Conservation (phyloP, 2,329 filamentous ascomycete genomes). For the Coniochaeta sp. region DNA sequence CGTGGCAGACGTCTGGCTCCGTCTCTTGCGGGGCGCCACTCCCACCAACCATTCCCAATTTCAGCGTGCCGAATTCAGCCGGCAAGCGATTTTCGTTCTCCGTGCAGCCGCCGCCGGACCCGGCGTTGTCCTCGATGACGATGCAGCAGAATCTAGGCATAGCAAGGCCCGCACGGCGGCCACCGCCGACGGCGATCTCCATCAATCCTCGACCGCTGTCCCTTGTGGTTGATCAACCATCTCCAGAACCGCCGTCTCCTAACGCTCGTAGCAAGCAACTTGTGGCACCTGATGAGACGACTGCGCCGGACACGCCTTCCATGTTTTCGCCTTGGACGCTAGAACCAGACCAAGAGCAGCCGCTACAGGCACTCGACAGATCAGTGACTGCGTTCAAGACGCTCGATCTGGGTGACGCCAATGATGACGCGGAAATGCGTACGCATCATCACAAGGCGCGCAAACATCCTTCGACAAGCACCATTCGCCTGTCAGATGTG, state of each 20-base stretch:
- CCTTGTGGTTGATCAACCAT: constrained; percentile 46
- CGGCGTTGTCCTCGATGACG: constrained; percentile 3
- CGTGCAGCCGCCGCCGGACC: constrained; percentile 12
- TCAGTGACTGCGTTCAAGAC: not conserved
- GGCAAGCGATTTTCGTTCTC: constrained; percentile 37
- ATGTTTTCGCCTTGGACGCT: constrained; percentile 12
- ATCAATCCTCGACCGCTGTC: constrained; percentile 43
- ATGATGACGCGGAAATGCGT: not conserved
- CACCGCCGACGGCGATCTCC: constrained; percentile 38
- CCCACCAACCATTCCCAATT: constrained; percentile 36
- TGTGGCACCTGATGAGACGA: constrained; percentile 4
- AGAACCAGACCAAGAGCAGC: not conserved
- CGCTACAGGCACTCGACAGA: not conserved
- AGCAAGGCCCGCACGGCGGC: constrained; percentile 19
- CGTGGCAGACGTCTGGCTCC: constrained; percentile 7
- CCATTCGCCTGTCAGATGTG: not conserved
- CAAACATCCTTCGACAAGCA: not conserved
- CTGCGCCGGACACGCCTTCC: constrained; percentile 13
- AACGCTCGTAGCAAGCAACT: not conserved
- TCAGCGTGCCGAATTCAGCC: constrained; percentile 42
- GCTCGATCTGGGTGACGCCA: not conserved
- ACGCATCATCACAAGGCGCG: not conserved
- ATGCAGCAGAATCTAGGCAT: not conserved
- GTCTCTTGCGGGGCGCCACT: constrained; percentile 7
- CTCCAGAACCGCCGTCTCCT: constrained; percentile 24